Evolutionary conservation across 139 green algal species (phyloP), one percentile per base, ranked within the genome.

Genomic region (Chlamydomonas incerta): DNA sequence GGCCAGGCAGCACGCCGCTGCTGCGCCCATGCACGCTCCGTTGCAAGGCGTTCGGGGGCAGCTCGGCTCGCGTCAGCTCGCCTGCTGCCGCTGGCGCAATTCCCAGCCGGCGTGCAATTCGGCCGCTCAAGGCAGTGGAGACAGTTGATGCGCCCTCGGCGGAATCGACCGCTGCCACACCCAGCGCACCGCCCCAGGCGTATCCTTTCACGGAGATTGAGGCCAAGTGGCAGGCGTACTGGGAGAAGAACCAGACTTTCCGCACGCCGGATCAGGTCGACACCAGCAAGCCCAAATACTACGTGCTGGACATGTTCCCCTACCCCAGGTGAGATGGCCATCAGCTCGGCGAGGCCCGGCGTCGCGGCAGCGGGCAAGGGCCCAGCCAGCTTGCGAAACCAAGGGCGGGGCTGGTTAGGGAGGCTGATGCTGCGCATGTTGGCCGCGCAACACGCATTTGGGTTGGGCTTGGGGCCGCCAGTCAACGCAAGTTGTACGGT

Each of bases 221-320:
- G 89, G 71, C 74, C 5, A 98, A 98, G 87, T 99, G 98, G 98
- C 95, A 98, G 89, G 90, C 87, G 50, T 94, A 96, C 87, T 99
- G 98, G 98, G 92, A 93, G 66, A 81, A 95, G 71, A 81, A 98
- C 67, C 92, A 98, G 80, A 99, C 97, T 0, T 99, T 99, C 91
- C 87, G 92, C 13, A 99, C 97, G 0, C 96, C 96, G 1, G 81
- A 93, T n/a, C 81, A 97, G 21, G 88, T 99, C 60, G 97, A 99
- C 93, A 98, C 91, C 24, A 93, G 63, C 77, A 99, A 99, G 87
- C 97, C 98, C 41, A 99, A 99, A 88, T 98, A 95, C 88, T 99
- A 99, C 69, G 97, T 96, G 2, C 92, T 99, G 70, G 98, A 99
- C 90, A 99, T 99, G 98, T 99, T 99, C 85, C 97, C 97, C 3